A percentile compares a stretch with the other conserved stretches of the same genome.
Conservation (phyloP, 805 yeast species). For the Jamesozyma hellenica region DNA sequence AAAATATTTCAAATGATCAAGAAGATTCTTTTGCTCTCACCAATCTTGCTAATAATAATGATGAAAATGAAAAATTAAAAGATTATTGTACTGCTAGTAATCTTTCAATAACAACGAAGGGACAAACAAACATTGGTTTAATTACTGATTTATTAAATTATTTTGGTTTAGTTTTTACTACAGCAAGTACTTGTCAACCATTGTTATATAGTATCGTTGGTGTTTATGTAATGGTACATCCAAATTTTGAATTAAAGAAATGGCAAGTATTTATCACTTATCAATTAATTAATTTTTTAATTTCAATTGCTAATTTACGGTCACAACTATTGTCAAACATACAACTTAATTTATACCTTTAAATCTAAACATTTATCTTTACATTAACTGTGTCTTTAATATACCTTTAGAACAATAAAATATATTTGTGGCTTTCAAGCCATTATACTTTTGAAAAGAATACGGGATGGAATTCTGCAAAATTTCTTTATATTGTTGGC, state of each 20-base stretch:
- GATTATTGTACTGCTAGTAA: conserved; percentile 6
- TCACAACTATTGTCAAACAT: conserved; percentile 43
- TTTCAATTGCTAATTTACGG: conserved; percentile 41
- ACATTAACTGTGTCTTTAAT: conserved; percentile 46
- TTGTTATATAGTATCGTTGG: conserved; percentile 45
- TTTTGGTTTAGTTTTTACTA: conserved; percentile 39
- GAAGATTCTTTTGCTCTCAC: too few relatives aligned
- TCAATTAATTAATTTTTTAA: conserved; percentile 35
- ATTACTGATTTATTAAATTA: conserved; percentile 40
- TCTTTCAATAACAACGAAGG: conserved; percentile 1
- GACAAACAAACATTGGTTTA: conserved; percentile 38
- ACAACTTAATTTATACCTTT: conserved; percentile 39
- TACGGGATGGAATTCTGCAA: conserved; percentile 53
- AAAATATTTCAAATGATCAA: too few relatives aligned
- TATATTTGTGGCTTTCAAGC: conserved; percentile 35
- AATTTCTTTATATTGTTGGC: conserved; percentile 60
- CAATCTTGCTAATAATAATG: too few relatives aligned
- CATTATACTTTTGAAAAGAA: conserved; percentile 45
- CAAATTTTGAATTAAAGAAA: conserved; percentile 32
- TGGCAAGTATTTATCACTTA: conserved; percentile 50
- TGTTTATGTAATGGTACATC: conserved; percentile 33
- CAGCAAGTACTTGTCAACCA: conserved; percentile 49
- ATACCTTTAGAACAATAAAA: conserved; percentile 37
- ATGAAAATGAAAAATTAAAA: conserved; percentile 7
- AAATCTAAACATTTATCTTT: conserved; percentile 42